Percentiles rank a stretch among this genome's conserved stretches.
Evolutionary conservation across 2,329 filamentous ascomycete species (phyloP).

Genomic region (Exophiala oligosperma): DNA sequence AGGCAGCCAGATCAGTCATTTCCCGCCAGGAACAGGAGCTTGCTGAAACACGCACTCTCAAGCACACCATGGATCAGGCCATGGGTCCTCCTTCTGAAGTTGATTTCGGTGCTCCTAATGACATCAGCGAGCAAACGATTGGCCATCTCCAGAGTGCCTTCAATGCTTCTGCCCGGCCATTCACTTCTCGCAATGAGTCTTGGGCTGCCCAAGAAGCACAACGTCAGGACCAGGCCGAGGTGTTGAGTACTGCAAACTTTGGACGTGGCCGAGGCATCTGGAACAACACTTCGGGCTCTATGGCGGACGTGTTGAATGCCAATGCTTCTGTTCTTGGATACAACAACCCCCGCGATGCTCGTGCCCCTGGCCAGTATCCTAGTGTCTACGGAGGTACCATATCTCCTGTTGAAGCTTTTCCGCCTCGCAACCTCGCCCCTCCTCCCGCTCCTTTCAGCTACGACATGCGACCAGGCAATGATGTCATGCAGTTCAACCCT

Average conservation of each 20-base stretch:
- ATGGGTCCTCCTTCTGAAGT: conserved; percentile 55
- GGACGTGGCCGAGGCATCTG: conserved; percentile 36
- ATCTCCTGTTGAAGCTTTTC: conserved; percentile 18
- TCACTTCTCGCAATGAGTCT: conserved; percentile 41
- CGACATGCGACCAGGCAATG: conserved; percentile 18
- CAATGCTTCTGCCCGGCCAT: conserved; percentile 49
- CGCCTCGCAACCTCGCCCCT: conserved; percentile 20
- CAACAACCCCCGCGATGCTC: conserved; percentile 20
- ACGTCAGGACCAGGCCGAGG: conserved; percentile 46
- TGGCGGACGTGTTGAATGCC: conserved; percentile 17
- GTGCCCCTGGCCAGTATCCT: conserved; percentile 23
- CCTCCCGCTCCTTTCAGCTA: conserved; percentile 15
- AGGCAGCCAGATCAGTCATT: conserved; percentile 58
- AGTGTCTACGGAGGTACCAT: conserved; percentile 24
- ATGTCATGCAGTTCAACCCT: conserved; percentile 17
- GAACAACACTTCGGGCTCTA: conserved; percentile 27
- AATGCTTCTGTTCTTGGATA: conserved; percentile 18
- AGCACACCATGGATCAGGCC: conserved; percentile 61
- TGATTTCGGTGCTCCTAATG: conserved; percentile 48
- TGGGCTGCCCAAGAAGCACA: conserved; percentile 48
- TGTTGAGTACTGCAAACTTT: conserved; percentile 42
- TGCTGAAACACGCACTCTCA: conserved; percentile 59
- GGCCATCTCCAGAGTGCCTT: conserved; percentile 53
- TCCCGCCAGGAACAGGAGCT: conserved; percentile 62
- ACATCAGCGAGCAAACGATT: conserved; percentile 53